Evolutionary conservation across 345 rosid species (phyloP), one percentile per base, ranked within the genome.

Genomic region (Diplotaxis tenuifolia): DNA sequence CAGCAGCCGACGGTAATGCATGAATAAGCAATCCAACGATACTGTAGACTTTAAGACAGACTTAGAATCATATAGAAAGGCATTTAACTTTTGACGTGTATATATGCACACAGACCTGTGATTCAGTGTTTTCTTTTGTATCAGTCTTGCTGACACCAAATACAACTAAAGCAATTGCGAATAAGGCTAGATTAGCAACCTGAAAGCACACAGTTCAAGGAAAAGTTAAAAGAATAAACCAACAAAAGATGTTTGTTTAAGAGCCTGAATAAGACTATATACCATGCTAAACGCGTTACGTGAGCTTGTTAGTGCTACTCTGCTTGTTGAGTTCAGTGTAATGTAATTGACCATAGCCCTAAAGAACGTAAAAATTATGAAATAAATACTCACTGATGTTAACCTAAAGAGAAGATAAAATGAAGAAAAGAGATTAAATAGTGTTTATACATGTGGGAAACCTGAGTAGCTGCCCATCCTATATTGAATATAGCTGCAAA

Each of bases 391-490:
- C 28, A 5, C 65, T 2, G 1, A 6, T 36, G 34, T 32, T 32
- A 49, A 0, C 2, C 31, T 47, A 16, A 1, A 16, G 21, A 47
- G 14, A 54, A 68, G 36, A 68, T 27, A 0, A 1, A 68, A 52
- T 6, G 28, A 38, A 29, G 1, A 1, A 32, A 49, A 36, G 16
- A 23, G 53, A 4, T n/a, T n/a, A 61, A 34, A 40, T 4, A 55
- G 65, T 40, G 21, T 21, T 75, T 85, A n/a, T 91, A 94, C 98
- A 94, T 94, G 89, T 94, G 96, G 16, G 98, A 92, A 82, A 94
- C 98, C 83, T 94, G 98, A 78, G 98, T 84, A 75, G 96, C 97
- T 29, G 97, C 97, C 98, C 98, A 94, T 53, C 98, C 98, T 55
- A 87, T 76, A 71, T 94, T 94, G 76, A 94, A 94, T 80, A 94